Evolutionary conservation across 2,329 filamentous ascomycete species (phyloP).

Genomic region (Elsinoe necatrix): DNA sequence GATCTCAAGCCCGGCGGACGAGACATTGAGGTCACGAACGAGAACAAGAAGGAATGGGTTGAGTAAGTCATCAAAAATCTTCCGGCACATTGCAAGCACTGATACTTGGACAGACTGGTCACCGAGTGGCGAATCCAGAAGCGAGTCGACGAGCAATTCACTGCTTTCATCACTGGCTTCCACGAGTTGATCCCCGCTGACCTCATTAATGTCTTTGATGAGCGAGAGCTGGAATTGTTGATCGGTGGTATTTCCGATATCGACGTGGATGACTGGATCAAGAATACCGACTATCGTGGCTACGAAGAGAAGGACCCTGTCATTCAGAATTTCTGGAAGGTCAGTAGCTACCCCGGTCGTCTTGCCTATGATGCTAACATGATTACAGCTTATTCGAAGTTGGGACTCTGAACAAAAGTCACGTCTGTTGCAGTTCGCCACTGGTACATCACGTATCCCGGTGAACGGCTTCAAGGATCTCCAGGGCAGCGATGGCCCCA

Average conservation of each 20-base stretch:
- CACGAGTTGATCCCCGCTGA: conserved; percentile 95
- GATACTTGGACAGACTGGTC: conserved; percentile 55
- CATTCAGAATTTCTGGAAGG: conserved; percentile 97
- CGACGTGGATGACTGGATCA: conserved; percentile 99
- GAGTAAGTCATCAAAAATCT: conserved; percentile 49
- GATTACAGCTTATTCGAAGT: conserved; percentile 61
- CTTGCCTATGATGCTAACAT: conserved; percentile 21
- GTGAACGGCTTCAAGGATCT: conserved; percentile 99
- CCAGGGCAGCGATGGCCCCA: conserved; percentile 89
- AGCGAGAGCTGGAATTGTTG: conserved; percentile 89
- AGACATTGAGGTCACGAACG: conserved; percentile 92
- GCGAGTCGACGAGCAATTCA: conserved; percentile 95
- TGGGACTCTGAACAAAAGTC: conserved; percentile 99
- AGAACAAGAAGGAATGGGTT: conserved; percentile 98
- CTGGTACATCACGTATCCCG: conserved; percentile 92
- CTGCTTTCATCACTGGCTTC: conserved; percentile 94
- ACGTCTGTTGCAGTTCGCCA: conserved; percentile 89
- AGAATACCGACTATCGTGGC: conserved; percentile 97
- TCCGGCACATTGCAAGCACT: conserved; percentile 4
- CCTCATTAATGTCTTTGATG: conserved; percentile 96
- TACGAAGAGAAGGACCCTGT: conserved; percentile 98
- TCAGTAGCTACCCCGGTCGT: conserved; percentile 26
- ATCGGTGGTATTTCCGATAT: conserved; percentile 99
- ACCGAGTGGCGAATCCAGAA: conserved; percentile 99
- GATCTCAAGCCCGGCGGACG: conserved; percentile 85